These are phyloP conservation scores for Fusarium nanum DNA, from an alignment of 2,329 filamentous ascomycete genomes.

Conservation along the genomic window DNA sequence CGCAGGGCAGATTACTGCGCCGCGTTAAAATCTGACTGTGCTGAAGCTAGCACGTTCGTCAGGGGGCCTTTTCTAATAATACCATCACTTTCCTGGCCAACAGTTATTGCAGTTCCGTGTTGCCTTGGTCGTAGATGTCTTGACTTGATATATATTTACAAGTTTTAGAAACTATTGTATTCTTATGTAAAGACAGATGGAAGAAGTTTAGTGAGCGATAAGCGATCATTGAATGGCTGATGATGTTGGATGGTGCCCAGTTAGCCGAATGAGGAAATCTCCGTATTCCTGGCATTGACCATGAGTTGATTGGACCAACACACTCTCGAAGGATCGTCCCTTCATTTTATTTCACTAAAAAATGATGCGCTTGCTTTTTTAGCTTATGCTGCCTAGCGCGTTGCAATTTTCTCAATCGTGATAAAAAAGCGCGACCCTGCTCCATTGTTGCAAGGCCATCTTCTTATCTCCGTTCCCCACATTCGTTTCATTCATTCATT, in stretches of 20 bases:
- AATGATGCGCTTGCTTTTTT: background rate
- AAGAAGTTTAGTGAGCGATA: background rate
- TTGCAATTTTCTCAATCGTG: background rate
- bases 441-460: background rate
- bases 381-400: background rate
- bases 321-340: constrained; percentile 13
- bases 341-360: constrained; percentile 15
- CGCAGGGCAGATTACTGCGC: background rate
- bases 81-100: background rate
- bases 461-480: background rate
- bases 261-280: background rate
- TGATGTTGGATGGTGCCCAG: background rate
- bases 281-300: background rate
- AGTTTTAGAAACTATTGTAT: background rate
- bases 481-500: background rate
- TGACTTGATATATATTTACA: background rate
- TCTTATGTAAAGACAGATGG: background rate
- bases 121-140: background rate
- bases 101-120: background rate
- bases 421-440: constrained; percentile 2
- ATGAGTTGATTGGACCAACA: background rate
- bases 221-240: background rate
- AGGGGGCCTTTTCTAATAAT: background rate
- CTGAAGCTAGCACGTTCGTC: background rate
- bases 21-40: background rate